Base-by-base conservation (phyloP, 768 basidiomycete genomes). In the Chalciporus sphaerocephalus region DNA sequence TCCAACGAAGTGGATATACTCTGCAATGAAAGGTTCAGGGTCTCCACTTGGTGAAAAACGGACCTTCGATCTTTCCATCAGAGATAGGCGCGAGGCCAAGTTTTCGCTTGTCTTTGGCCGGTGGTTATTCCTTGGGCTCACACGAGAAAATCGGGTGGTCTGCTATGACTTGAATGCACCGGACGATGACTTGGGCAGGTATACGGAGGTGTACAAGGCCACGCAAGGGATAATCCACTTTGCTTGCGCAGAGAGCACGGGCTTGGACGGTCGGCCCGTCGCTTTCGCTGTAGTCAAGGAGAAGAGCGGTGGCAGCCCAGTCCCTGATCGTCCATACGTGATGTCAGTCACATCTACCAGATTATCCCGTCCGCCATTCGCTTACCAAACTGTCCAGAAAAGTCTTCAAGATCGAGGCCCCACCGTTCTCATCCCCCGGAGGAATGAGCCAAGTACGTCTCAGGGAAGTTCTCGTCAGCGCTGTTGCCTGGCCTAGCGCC, bases 241-340 rank as follows among this genome's bases (percentile, higher is more conserved):
- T 25, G 38, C 38, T 24, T 39, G 38, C 17, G 38, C 24, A 9
- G 38, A 39, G 25, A 39, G 38, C 24, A 24, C 38, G 38, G 38
- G 38, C 10, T 22, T 39, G 38, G 25, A 39, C 15, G 38, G 38
- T 16, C 23, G 27, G 11, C 38, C 38, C 4, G 27, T 39, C 5
- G 38, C 38, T 39, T 39, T 39, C 25, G 38, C 38, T 15, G 23
- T 17, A 17, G 38, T 39, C 23, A 39, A 39, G 38, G 38, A 39
- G 38, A 39, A 16, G 38, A 8, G 12, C 24, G 8, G 15, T 32
- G 30, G 23, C 24, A 27, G 15, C 12, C 4, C 38, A 6, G 11
- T 11, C 17, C 18, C 23, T 6, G 12, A n/a, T 39, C 24, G 13
- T 27, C 23, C 38, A 9, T 18, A n/a, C 25, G 24, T 24, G 13